Percentiles rank a stretch among this genome's conserved stretches.
These are phyloP conservation scores for Trichoderma orchidacearum DNA, from an alignment of 495 filamentous ascomycete species.

Conservation along the genomic window DNA sequence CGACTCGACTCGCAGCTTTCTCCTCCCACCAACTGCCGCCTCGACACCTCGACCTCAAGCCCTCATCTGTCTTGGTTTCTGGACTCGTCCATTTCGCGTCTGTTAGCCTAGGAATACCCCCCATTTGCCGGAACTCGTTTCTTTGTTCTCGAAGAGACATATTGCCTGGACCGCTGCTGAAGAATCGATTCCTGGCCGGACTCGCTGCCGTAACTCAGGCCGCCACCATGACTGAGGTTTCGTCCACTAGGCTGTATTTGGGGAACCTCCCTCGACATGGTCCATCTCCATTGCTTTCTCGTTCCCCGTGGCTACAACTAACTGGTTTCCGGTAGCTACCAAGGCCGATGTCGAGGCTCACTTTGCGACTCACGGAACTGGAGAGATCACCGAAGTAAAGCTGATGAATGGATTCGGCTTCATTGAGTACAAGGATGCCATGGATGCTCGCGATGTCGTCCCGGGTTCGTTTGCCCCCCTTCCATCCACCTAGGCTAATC, in stretches of 20 bases:
- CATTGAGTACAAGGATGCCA: slow-evolving; percentile 95
- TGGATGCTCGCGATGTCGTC: slow-evolving; percentile 95
- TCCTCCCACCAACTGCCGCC: not conserved
- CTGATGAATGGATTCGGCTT: slow-evolving; percentile 99
- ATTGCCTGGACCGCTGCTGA: not conserved
- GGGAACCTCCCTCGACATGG: slow-evolving; percentile 95
- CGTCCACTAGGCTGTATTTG: slow-evolving; percentile 86
- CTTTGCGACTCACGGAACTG: slow-evolving; percentile 88
- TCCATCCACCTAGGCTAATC: slow-evolving; percentile 3
- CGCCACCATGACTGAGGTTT: slow-evolving; percentile 58
- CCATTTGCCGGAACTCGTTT: too few relatives aligned
- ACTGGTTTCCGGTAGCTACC: slow-evolving; percentile 49
- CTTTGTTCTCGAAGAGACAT: not conserved
- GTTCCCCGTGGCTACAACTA: slow-evolving; percentile 10
- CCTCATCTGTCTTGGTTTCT: not conserved
- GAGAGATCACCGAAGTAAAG: slow-evolving; percentile 97
- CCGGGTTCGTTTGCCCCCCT: slow-evolving; percentile 52
- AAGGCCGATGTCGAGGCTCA: slow-evolving; percentile 94
- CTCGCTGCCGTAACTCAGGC: too few relatives aligned
- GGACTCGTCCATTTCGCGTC: not conserved
- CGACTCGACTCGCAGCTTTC: too few relatives aligned
- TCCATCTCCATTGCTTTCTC: slow-evolving; percentile 40
- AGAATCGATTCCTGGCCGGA: too few relatives aligned
- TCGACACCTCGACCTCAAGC: not conserved
- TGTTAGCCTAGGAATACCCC: too few relatives aligned